Evolutionary conservation across 805 yeast genomes (phyloP).

Genomic region (Saccharomycopsis selenospora): DNA sequence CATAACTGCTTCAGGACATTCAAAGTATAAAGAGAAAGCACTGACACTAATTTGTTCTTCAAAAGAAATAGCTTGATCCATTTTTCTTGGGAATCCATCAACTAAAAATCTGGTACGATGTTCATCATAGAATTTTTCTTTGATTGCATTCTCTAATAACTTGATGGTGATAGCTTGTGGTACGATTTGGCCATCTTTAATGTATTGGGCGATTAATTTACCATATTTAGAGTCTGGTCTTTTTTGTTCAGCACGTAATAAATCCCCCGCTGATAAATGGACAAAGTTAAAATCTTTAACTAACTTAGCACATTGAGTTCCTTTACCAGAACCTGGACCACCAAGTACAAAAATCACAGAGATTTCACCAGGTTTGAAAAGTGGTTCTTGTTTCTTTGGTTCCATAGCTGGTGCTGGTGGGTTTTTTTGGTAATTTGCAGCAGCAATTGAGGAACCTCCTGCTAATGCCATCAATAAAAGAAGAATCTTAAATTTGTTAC

Average conservation of each 20-base stretch:
- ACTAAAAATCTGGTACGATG: conserved; percentile 60
- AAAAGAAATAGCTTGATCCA: conserved; percentile 96
- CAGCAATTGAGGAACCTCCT: conserved; percentile 15
- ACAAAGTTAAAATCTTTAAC: conserved; percentile 76
- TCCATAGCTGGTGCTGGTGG: conserved; percentile 22
- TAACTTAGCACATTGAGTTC: conserved; percentile 87
- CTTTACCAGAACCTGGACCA: conserved; percentile 98
- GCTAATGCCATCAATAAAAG: conserved; percentile 10
- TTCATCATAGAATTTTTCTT: conserved; percentile 42
- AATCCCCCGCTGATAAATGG: conserved; percentile 94
- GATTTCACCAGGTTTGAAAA: conserved; percentile 58
- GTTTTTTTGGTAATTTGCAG: conserved; percentile 9
- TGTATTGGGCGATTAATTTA: conserved; percentile 72
- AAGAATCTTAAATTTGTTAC: conserved; percentile 7
- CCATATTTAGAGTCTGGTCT: conserved; percentile 81
- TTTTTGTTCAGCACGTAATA: conserved; percentile 84
- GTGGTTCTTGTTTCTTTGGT: conserved; percentile 25
- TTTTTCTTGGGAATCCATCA: conserved; percentile 96
- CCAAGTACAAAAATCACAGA: conserved; percentile 88
- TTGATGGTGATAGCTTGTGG: conserved; percentile 90
- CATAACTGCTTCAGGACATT: conserved; percentile 81
- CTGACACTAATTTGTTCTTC: conserved; percentile 72
- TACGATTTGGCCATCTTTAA: conserved; percentile 83
- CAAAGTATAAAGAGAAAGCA: conserved; percentile 65
- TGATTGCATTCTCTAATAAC: conserved; percentile 71